A percentile compares a stretch with the other conserved stretches of the same genome.
These are phyloP conservation scores for Melanopsichium pennsylvanicum DNA, from an alignment of 1,284 basidiomycete species.

Conservation along the genomic window DNA sequence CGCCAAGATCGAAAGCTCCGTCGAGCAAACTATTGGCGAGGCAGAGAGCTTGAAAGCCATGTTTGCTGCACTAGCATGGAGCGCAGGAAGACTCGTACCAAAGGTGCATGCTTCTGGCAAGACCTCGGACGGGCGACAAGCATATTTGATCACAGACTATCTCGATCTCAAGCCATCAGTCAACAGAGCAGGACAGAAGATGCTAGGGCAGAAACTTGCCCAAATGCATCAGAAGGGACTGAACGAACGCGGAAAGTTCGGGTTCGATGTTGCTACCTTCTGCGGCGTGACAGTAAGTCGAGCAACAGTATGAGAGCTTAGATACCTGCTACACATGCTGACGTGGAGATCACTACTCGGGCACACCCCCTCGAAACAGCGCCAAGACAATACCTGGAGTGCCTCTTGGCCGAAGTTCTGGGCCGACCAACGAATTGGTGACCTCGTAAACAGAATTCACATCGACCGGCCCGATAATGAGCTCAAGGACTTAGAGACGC, in stretches of 20 bases:
- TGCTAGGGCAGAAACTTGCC: constrained; percentile 20
- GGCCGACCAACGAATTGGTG: constrained; percentile 33
- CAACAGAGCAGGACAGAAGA: constrained; percentile 8
- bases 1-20: constrained; percentile 26
- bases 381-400: constrained; percentile 42
- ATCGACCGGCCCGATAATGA: constrained; percentile 13
- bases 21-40: constrained; percentile 32
- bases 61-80: neutral
- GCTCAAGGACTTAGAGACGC: constrained; percentile 23
- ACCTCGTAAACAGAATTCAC: constrained; percentile 22
- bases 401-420: constrained; percentile 37
- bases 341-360: too few species aligned
- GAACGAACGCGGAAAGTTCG: constrained; percentile 21
- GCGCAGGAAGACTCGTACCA: constrained; percentile 8
- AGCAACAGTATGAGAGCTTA: too few species aligned
- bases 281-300: constrained; percentile 33
- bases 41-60: constrained; percentile 29
- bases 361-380: neutral
- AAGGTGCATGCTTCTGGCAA: constrained; percentile 29
- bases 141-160: constrained; percentile 34
- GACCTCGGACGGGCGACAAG: constrained; percentile 12
- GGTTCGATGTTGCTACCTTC: constrained; percentile 28
- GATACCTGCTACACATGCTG: neutral
- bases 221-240: constrained; percentile 30
- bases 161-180: constrained; percentile 24